Percentiles rank a stretch among this genome's conserved stretches.
These are phyloP conservation scores for Cucurbitaria berberidis DNA, from an alignment of 2,329 filamentous ascomycete species.

Conservation along the genomic window DNA sequence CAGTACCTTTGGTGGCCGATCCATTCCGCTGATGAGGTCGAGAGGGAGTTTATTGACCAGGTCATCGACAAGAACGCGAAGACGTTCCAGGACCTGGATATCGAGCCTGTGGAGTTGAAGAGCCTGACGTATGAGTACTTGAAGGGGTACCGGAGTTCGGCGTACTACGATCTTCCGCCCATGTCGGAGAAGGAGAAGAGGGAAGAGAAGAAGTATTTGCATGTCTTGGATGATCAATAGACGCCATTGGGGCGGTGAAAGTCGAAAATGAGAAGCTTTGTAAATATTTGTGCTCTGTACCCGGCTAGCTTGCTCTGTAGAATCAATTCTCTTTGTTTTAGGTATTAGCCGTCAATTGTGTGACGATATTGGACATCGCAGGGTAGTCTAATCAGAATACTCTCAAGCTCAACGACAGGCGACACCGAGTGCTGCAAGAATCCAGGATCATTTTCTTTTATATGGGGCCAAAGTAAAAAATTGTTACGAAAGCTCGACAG, in stretches of 20 bases:
- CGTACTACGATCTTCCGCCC: slow-evolving; percentile 91
- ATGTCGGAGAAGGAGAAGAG: slow-evolving; percentile 92
- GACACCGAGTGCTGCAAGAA: no score
- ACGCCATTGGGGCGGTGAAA: not conserved
- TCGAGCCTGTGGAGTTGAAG: slow-evolving; percentile 84
- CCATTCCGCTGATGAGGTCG: slow-evolving; percentile 81
- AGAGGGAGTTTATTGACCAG: slow-evolving; percentile 93
- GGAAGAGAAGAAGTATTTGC: slow-evolving; percentile 96
- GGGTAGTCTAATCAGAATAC: no score
- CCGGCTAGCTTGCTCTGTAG: slow-evolving; percentile 29
- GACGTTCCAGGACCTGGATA: slow-evolving; percentile 92
- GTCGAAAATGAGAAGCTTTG: slow-evolving; percentile 22
- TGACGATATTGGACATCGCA: no score
- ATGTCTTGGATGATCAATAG: slow-evolving; percentile 65
- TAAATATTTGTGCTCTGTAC: slow-evolving; percentile 35
- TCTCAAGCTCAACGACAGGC: no score
- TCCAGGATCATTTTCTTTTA: no score
- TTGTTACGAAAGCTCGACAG: no score
- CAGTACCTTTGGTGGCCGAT: slow-evolving; percentile 87
- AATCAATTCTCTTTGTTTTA: slow-evolving; percentile 31
- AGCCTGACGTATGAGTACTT: slow-evolving; percentile 93
- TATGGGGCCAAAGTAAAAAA: no score
- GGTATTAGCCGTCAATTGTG: not conserved
- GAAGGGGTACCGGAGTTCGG: slow-evolving; percentile 87
- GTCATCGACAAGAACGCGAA: slow-evolving; percentile 88